These are phyloP conservation scores for Hypericum perforatum DNA, from an alignment of 345 rosid species.

Conservation along the genomic window DNA sequence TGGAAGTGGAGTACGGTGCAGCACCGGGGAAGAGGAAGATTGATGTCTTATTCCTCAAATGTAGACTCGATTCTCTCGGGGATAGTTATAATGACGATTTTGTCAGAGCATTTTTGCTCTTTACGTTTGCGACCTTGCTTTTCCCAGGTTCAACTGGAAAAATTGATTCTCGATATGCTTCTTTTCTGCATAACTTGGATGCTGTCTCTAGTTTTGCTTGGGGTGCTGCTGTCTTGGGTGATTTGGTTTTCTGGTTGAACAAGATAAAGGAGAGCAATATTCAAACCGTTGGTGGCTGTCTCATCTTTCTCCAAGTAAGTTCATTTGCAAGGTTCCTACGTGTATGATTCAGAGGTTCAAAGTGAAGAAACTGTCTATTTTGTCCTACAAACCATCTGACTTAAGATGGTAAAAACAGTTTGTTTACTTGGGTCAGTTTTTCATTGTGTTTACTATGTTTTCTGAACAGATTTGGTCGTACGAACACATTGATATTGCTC, in stretches of 20 bases:
- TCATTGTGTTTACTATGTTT: neutral
- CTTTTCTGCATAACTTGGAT: conserved; percentile 22
- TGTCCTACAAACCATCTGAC: too few species aligned
- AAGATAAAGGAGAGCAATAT: conserved; percentile 28
- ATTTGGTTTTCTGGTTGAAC: conserved; percentile 25
- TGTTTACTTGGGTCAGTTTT: neutral
- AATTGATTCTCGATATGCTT: conserved; percentile 29
- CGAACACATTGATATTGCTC: conserved; percentile 38
- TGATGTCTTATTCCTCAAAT: conserved; percentile 20
- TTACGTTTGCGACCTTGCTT: conserved; percentile 27
- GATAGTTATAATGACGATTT: conserved; percentile 27
- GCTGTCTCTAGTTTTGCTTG: conserved; percentile 23
- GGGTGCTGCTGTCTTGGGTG: conserved; percentile 38
- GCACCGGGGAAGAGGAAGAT: conserved; percentile 30
- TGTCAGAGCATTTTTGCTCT: conserved; percentile 28
- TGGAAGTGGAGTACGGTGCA: conserved; percentile 31
- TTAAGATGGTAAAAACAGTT: too few species aligned
- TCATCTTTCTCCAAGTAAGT: conserved; percentile 36
- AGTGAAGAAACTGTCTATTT: too few species aligned
- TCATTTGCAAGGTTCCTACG: neutral
- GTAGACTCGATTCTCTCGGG: conserved; percentile 29
- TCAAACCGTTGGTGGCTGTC: conserved; percentile 36
- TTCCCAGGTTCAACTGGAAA: conserved; percentile 28
- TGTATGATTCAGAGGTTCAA: too few species aligned
- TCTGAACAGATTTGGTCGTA: conserved; percentile 30